Base-by-base conservation (phyloP, 2,329 filamentous ascomycete genomes). In the Daldinia sp. region DNA sequence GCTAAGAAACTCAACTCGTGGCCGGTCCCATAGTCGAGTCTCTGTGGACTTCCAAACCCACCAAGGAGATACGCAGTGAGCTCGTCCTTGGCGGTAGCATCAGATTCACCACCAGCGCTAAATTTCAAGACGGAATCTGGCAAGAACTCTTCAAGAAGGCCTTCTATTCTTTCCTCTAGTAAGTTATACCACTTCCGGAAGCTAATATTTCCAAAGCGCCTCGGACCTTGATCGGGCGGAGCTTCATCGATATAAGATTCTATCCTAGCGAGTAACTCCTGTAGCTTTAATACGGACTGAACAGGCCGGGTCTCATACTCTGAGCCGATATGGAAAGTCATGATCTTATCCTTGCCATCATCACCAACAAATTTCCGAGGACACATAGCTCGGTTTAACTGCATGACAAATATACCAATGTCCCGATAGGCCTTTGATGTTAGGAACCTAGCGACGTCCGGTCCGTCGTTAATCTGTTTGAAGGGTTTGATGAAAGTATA, bases 1-100 rank as follows among this genome's bases (percentile, higher is more conserved):
- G 95, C 94, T 6, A 98, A 77, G 72, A 99, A 99, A 77, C 92
- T 97, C 52, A 99, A 81, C 74, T 99, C 95, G 76, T 99, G 95
- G 0, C 95, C 95, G 0, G 95, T 98, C 1, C 95, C 95, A 74
- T 97, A 99, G 78, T 99, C 95, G 23, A 99, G 82, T 55, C 95
- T 83, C 72, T 97, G 93, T 0, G 92, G 78, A 73, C 93, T 98
- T 3, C 95, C 95, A 77, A 97, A 97, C 3, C 86, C 87, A 11
- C 93, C 94, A 3, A 96, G 77, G 1, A 99, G 84, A 75, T 99
- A 99, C 39, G 86, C 83, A 59, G 82, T 83, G 7, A 97, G 79
- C 77, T 98, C 94, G 48, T 85, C 83, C 68, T 83, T 81, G 4
- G 87, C 85, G 1, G 82, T 80, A 15, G 79, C 77, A 2, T 75